Evolutionary conservation across 768 basidiomycete species (phyloP).

Genomic region (Kwoniella heveanensis): DNA sequence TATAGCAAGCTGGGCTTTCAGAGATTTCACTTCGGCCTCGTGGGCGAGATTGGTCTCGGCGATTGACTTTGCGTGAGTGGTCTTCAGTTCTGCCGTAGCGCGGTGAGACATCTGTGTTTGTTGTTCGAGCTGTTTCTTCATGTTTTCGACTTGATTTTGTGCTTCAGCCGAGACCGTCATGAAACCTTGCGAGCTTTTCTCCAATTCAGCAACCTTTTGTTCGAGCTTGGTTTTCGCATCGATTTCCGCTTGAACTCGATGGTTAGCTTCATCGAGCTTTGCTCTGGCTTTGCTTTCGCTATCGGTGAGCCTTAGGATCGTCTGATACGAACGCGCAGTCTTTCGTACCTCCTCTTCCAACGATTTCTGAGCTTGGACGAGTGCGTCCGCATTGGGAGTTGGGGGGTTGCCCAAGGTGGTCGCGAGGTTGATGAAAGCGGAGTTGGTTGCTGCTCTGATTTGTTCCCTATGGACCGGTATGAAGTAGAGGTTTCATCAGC

Average conservation of each 20-base stretch:
- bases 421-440: conserved; percentile 1
- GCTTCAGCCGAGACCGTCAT: neutral
- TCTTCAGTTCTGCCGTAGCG: neutral
- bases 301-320: conserved; percentile 12
- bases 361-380: neutral
- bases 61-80: neutral
- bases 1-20: neutral
- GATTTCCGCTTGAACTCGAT: neutral
- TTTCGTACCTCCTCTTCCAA: conserved; percentile 1
- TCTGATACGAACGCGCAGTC: neutral
- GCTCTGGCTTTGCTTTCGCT: conserved; percentile 10
- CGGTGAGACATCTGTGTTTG: neutral
- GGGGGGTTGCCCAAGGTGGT: neutral
- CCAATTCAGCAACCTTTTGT: neutral
- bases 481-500: too few species aligned
- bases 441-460: neutral
- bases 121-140: neutral
- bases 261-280: neutral
- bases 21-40: neutral
- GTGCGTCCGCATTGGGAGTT: neutral
- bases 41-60: neutral
- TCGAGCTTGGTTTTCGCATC: neutral
- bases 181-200: neutral
- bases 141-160: neutral
- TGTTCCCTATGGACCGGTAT: conserved; percentile 1